Percentiles rank a stretch among this genome's conserved stretches.
These are phyloP conservation scores for Rasamsonia emersonii DNA, from an alignment of 2,329 filamentous ascomycete genomes.

Conservation along the genomic window DNA sequence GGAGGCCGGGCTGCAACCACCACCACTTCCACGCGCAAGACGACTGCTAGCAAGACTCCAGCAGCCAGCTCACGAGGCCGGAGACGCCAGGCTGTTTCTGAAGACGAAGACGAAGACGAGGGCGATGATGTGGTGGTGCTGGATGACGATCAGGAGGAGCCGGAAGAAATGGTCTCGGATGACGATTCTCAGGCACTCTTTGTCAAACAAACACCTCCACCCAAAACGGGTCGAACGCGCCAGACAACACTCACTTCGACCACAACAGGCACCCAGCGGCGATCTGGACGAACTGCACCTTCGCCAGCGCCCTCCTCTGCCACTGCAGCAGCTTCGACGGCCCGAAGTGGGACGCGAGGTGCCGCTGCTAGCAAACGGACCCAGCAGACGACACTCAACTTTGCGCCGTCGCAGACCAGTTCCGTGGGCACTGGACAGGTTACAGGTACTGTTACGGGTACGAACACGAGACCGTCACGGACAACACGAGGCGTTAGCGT, in stretches of 20 bases:
- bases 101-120: constrained; percentile 30
- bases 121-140: constrained; percentile 31
- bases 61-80: constrained; percentile 16
- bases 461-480: constrained; percentile 19
- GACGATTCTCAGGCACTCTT: constrained; percentile 32
- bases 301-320: constrained; percentile 27
- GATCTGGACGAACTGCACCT: constrained; percentile 18
- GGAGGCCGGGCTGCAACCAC: constrained; percentile 35
- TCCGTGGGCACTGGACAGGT: constrained; percentile 12
- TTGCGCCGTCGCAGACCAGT: constrained; percentile 30
- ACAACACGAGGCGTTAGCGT: constrained; percentile 26
- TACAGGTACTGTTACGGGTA: constrained; percentile 5
- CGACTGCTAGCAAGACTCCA: constrained; percentile 23
- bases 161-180: constrained; percentile 10
- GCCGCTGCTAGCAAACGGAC: constrained; percentile 14
- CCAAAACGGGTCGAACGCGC: constrained; percentile 16
- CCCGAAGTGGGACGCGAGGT: constrained; percentile 17
- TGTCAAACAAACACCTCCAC: constrained; percentile 25
- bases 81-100: constrained; percentile 21
- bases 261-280: constrained; percentile 15
- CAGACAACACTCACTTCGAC: constrained; percentile 14
- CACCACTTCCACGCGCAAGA: constrained; percentile 26
- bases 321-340: constrained; percentile 19
- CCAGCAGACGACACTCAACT: constrained; percentile 35
- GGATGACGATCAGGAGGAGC: constrained; percentile 20